Percentiles rank a stretch among this genome's conserved stretches.
Conservation (phyloP, 176 grass and related monocot genomes). For the Juncus effusus region DNA sequence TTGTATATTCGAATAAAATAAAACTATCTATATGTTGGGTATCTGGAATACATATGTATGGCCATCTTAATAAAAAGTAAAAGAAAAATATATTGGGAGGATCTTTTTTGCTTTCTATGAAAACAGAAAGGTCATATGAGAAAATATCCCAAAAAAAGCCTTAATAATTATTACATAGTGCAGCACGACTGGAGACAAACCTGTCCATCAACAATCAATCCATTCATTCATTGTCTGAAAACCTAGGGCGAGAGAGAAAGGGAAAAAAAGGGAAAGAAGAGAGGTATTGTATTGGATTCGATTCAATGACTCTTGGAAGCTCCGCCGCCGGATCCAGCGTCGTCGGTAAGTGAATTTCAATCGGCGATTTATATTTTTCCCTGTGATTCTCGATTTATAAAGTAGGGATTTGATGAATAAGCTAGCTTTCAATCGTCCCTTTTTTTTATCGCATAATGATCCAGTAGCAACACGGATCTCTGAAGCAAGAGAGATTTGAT, state of each 20-base stretch:
- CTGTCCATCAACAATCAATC: background rate
- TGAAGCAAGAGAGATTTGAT: too few relatives aligned
- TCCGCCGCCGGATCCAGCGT: constrained; percentile 63
- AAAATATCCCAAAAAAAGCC: background rate
- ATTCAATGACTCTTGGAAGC: constrained; percentile 61
- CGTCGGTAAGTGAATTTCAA: constrained; percentile 45
- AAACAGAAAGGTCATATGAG: too few relatives aligned
- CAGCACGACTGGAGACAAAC: background rate
- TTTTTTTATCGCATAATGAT: background rate
- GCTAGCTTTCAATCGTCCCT: background rate
- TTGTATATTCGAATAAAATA: too few relatives aligned
- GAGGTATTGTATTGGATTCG: background rate
- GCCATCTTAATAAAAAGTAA: too few relatives aligned
- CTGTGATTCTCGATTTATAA: background rate
- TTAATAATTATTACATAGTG: background rate
- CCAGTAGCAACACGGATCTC: background rate
- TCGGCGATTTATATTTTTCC: background rate
- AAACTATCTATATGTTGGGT: too few relatives aligned
- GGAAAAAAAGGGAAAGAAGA: background rate
- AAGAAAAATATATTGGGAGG: too few relatives aligned
- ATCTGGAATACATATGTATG: too few relatives aligned
- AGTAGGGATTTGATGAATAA: background rate
- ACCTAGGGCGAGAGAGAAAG: constrained; percentile 10
- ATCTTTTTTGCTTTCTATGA: too few relatives aligned
- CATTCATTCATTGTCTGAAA: constrained; percentile 5